phyloP scores from a whole-genome alignment of 148 eudicot species.

The Diospyros kaki region DNA sequence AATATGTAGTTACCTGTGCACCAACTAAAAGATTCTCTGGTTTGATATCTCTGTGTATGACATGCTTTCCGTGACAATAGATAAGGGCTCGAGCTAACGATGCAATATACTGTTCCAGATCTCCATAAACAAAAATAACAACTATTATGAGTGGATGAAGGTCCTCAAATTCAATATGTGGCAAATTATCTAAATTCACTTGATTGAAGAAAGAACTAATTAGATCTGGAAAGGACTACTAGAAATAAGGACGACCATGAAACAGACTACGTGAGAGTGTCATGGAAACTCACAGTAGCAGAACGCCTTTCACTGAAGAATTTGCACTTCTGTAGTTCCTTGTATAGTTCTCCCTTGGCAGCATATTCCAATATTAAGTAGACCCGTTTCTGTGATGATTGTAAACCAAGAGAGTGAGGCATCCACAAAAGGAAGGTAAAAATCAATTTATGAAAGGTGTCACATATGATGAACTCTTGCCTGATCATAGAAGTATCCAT shows the following conservation, averaged over 20 bases:
- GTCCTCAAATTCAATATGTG: not conserved
- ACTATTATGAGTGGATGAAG: not conserved
- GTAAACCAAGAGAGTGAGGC: not conserved
- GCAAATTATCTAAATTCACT: not conserved
- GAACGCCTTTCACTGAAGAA: slow-evolving; percentile 85
- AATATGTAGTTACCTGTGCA: slow-evolving; percentile 58
- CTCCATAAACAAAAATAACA: not conserved
- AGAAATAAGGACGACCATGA: too few species aligned
- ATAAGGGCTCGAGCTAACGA: slow-evolving; percentile 91
- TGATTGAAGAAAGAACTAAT: not conserved
- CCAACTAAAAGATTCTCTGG: slow-evolving; percentile 96
- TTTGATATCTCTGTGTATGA: slow-evolving; percentile 94
- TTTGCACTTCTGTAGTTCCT: slow-evolving; percentile 89
- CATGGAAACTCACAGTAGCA: slow-evolving; percentile 64
- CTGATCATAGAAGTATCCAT: slow-evolving; percentile 98
- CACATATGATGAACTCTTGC: slow-evolving; percentile 21
- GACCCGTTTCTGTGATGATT: slow-evolving; percentile 72
- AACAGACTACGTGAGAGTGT: too few species aligned
- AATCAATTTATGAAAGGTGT: slow-evolving; percentile 2
- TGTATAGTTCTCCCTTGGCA: slow-evolving; percentile 95
- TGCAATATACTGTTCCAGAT: slow-evolving; percentile 65
- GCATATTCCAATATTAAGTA: slow-evolving; percentile 93
- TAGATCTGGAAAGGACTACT: not conserved
- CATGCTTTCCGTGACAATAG: slow-evolving; percentile 96
- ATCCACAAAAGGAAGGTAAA: not conserved